Conservation (phyloP, 306 rosid genomes). For the Sindora glabra region DNA sequence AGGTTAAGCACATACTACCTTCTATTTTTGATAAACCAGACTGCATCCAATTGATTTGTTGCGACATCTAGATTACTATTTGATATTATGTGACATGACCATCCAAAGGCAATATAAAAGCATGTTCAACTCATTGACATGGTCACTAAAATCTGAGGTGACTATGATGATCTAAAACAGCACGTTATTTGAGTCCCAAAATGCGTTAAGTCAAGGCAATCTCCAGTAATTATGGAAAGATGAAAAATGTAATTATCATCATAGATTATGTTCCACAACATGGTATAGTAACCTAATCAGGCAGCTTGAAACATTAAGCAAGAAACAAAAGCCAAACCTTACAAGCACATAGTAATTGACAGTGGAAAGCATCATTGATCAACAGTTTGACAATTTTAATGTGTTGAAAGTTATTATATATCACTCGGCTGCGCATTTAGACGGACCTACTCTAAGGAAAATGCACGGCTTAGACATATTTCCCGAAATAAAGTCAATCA, state of each 20-base stretch:
- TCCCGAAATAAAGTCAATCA: background rate
- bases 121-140: no score
- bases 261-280: no score
- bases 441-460: background rate
- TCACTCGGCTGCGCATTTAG: background rate
- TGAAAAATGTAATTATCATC: no score
- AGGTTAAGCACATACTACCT: no score
- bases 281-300: no score
- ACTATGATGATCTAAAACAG: no score
- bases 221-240: no score
- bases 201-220: no score
- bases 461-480: conserved; percentile 4
- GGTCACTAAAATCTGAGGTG: no score
- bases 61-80: background rate
- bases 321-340: background rate
- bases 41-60: background rate
- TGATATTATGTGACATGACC: background rate
- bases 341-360: background rate
- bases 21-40: background rate
- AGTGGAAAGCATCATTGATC: background rate
- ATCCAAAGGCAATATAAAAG: background rate
- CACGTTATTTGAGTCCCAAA: no score
- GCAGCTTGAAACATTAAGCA: background rate
- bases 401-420: background rate
- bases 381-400: background rate